Conservation (phyloP, 139 green algal genomes). For the Picochlorum sp. region DNA sequence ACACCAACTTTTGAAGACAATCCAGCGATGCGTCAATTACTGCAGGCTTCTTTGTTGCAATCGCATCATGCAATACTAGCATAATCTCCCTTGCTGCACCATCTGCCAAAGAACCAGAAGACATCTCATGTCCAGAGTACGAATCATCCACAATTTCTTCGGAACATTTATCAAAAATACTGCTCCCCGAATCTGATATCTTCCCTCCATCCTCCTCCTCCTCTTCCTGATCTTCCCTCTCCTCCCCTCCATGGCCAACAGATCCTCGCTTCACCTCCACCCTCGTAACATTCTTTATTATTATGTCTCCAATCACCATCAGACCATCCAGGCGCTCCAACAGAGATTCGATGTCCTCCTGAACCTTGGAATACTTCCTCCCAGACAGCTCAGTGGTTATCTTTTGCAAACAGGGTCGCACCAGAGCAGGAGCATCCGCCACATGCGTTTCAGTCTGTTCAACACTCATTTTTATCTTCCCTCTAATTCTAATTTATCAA, state of each 20-base stretch:
- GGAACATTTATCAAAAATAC: background rate
- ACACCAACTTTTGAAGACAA: conserved; percentile 85
- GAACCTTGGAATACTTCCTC: conserved; percentile 38
- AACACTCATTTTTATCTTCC: background rate
- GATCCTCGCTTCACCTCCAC: background rate
- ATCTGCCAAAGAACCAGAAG: background rate
- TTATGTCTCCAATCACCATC: background rate
- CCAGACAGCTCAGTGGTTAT: conserved; percentile 31
- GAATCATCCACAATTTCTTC: background rate
- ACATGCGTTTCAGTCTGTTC: background rate
- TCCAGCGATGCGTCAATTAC: conserved; percentile 79
- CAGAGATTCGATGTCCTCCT: conserved; percentile 28
- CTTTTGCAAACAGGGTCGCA: conserved; percentile 39
- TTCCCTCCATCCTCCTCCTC: background rate
- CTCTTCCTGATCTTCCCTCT: background rate
- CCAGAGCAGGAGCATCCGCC: conserved; percentile 14
- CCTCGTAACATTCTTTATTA: background rate
- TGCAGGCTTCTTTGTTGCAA: conserved; percentile 57
- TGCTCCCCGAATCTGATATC: background rate
- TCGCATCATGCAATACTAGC: conserved; percentile 45
- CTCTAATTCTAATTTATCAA: background rate
- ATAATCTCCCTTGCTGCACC: conserved; percentile 30
- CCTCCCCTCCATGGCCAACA: background rate
- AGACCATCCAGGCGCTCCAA: conserved; percentile 16
- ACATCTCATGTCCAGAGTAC: no score